These are phyloP conservation scores for Syncephalastrum sp. DNA, from an alignment of 371 early-diverging fungal genomes.

Conservation along the genomic window DNA sequence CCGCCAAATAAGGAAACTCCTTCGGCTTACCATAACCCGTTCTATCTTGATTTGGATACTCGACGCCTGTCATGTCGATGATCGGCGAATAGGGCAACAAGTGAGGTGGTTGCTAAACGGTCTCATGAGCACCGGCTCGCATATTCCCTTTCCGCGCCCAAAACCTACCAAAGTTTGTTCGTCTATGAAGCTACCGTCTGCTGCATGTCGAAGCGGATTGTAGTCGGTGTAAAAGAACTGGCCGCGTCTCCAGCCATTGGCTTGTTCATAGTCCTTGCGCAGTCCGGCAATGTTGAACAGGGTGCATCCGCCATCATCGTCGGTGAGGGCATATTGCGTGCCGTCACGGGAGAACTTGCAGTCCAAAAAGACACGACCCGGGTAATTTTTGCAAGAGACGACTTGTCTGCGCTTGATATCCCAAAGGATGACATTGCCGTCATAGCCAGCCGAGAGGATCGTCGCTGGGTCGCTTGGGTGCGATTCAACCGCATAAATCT, in stretches of 20 bases:
- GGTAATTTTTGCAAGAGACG: conserved; percentile 30
- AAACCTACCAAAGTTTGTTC: conserved; percentile 55
- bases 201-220: conserved; percentile 59
- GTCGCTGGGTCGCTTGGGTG: conserved; percentile 74
- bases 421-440: conserved; percentile 86
- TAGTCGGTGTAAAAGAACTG: conserved; percentile 81
- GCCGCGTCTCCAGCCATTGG: conserved; percentile 59
- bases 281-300: conserved; percentile 65
- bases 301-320: conserved; percentile 68
- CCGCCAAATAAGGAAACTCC: not conserved
- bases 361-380: conserved; percentile 40
- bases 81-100: conserved; percentile 60
- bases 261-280: conserved; percentile 58
- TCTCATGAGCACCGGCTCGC: not conserved
- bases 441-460: conserved; percentile 81
- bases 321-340: conserved; percentile 65
- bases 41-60: conserved; percentile 64
- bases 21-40: conserved; percentile 52
- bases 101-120: conserved; percentile 60
- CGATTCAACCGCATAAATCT: conserved; percentile 73
- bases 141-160: not conserved
- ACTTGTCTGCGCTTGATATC: conserved; percentile 40
- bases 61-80: conserved; percentile 68
- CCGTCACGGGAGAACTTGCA: conserved; percentile 60
- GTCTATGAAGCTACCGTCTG: conserved; percentile 70